These are phyloP conservation scores for Chionographis japonica DNA, from an alignment of 106 monocot species.

Conservation along the genomic window DNA sequence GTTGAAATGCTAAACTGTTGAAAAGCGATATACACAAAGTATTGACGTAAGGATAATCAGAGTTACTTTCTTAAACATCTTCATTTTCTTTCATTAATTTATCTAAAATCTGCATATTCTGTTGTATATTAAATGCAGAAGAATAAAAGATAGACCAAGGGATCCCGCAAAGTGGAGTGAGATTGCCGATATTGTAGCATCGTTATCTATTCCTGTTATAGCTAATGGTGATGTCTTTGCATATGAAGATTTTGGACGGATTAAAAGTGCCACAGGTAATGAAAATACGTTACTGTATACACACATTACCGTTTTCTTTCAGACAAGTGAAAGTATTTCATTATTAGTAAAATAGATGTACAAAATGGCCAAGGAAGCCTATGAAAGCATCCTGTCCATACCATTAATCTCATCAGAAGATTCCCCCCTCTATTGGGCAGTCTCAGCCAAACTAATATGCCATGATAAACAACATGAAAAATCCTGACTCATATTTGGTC, in stretches of 20 bases:
- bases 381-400: too few species aligned
- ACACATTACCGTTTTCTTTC: neutral
- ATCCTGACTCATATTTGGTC: too few species aligned
- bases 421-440: too few species aligned
- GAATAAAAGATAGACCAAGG: conserved; percentile 85
- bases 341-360: too few species aligned
- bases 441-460: too few species aligned
- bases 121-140: conserved; percentile 37
- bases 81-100: neutral
- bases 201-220: conserved; percentile 95
- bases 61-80: neutral
- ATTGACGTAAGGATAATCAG: too few species aligned
- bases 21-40: too few species aligned
- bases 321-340: too few species aligned
- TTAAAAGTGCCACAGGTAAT: conserved; percentile 78
- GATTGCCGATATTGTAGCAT: conserved; percentile 79
- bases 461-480: too few species aligned
- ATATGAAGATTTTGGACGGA: conserved; percentile 81
- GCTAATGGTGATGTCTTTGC: conserved; percentile 99
- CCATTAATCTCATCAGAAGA: too few species aligned
- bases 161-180: conserved; percentile 96
- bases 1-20: too few species aligned
- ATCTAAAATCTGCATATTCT: conserved; percentile 1
- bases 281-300: neutral
- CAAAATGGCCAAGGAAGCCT: too few species aligned